phyloP scores from a whole-genome alignment of 768 basidiomycete genomes.

The Podaxis pistillaris region DNA sequence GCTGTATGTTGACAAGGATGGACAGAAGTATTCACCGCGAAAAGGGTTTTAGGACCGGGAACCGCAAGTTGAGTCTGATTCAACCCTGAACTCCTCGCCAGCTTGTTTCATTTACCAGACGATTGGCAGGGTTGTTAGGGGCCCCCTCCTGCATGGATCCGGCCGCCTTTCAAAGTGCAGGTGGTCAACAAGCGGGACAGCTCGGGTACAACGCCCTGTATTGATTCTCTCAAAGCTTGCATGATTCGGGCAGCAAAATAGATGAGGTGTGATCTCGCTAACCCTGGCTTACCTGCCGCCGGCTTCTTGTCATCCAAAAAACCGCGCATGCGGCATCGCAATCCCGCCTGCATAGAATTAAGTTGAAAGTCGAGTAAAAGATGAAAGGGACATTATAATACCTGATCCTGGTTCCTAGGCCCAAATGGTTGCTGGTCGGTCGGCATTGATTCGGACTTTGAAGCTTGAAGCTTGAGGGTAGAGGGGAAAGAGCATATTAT shows the following conservation, averaged over 20 bases:
- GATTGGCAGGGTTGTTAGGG: not conserved
- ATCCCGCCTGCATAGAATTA: not conserved
- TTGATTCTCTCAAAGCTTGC: too few species aligned
- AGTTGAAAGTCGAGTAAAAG: not conserved
- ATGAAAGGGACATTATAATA: not conserved
- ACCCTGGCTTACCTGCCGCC: not conserved
- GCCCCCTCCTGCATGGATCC: not conserved
- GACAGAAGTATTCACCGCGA: not conserved
- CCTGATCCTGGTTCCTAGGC: not conserved
- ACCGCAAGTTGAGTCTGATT: not conserved
- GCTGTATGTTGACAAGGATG: not conserved
- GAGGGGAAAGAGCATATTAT: constrained; percentile 6
- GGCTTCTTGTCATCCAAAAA: constrained; percentile 1
- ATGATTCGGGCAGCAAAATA: too few species aligned
- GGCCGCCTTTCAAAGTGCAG: too few species aligned
- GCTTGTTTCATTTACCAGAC: not conserved
- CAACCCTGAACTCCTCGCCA: not conserved
- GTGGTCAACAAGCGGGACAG: too few species aligned
- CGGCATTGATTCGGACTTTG: not conserved
- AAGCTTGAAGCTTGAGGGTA: not conserved
- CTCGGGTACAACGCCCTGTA: too few species aligned
- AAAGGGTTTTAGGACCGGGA: not conserved
- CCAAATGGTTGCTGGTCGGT: not conserved
- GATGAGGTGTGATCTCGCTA: too few species aligned
- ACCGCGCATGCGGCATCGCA: not conserved